A percentile compares a stretch with the other conserved stretches of the same genome.
These are phyloP conservation scores for Durusdinium trenchii DNA, from an alignment of 73 alveolate genomes.

Conservation along the genomic window DNA sequence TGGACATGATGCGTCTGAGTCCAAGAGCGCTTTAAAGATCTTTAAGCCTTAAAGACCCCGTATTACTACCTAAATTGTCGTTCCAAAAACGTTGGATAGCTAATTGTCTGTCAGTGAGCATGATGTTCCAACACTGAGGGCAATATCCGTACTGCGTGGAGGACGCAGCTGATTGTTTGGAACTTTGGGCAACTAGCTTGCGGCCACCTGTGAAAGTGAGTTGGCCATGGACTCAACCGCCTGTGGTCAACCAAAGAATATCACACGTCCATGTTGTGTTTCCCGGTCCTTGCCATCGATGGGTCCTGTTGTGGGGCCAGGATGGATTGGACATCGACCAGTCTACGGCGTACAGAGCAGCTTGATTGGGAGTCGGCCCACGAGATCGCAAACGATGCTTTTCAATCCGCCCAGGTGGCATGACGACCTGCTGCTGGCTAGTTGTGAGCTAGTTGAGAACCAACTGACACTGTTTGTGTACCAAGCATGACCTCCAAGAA, in stretches of 20 bases:
- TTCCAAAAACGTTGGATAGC: too few species aligned
- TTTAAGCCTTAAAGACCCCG: too few species aligned
- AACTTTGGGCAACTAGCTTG: neutral
- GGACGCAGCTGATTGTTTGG: neutral
- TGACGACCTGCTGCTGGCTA: neutral
- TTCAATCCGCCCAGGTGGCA: neutral
- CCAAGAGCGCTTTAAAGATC: neutral
- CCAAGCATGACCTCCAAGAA: too few species aligned
- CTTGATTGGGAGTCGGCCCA: neutral
- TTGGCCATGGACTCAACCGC: neutral
- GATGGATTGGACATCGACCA: neutral
- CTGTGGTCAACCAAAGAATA: neutral
- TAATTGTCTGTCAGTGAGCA: too few species aligned
- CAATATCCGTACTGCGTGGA: neutral
- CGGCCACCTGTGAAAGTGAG: neutral
- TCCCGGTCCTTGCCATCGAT: neutral
- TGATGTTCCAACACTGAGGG: neutral
- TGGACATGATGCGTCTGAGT: neutral
- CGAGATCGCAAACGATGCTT: neutral
- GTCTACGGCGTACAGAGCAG: neutral
- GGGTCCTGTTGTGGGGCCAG: slow-evolving; percentile 4
- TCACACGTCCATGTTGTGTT: neutral
- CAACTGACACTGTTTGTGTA: too few species aligned
- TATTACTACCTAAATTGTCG: too few species aligned
- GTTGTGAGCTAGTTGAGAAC: too few species aligned